phyloP scores from a whole-genome alignment of 208 protist genomes.

The Trypanosoma caninum region DNA sequence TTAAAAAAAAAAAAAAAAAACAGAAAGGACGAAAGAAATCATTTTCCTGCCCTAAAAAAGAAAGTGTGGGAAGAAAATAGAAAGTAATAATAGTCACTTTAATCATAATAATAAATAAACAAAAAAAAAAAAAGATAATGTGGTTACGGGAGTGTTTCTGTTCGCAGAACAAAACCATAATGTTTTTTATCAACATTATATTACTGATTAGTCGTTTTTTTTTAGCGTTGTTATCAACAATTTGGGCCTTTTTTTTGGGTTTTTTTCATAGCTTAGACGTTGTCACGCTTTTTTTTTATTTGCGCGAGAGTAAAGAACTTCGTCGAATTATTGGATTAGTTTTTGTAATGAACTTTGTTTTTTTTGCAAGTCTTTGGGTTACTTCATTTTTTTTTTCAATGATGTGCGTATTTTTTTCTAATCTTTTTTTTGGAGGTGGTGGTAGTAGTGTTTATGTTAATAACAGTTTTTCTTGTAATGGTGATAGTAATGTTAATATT shows the following conservation, averaged over 20 bases:
- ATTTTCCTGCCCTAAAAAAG: no score
- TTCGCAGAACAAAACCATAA: no score
- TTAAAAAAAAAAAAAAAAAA: conserved; percentile 1
- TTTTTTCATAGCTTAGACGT: conserved; percentile 23
- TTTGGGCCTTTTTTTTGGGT: conserved; percentile 16
- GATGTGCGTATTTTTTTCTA: not conserved
- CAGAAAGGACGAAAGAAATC: not conserved
- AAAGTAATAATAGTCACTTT: no score
- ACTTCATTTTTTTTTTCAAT: conserved; percentile 19
- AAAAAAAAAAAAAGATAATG: no score
- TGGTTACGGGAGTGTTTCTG: no score
- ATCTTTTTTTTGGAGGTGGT: not conserved
- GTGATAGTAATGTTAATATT: not conserved
- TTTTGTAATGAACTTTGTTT: conserved; percentile 18
- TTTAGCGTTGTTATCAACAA: conserved; percentile 2
- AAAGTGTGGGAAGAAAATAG: no score
- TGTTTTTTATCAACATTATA: not conserved
- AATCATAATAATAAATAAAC: no score
- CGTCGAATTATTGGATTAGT: conserved; percentile 11
- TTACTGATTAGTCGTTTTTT: not conserved
- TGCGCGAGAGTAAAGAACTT: conserved; percentile 11
- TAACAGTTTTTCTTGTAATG: no score
- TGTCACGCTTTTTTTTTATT: conserved; percentile 18
- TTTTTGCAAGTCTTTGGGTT: conserved; percentile 25
- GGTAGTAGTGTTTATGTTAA: no score